phyloP scores from a whole-genome alignment of 1,284 basidiomycete species.

The Apiotrichum porosum region DNA sequence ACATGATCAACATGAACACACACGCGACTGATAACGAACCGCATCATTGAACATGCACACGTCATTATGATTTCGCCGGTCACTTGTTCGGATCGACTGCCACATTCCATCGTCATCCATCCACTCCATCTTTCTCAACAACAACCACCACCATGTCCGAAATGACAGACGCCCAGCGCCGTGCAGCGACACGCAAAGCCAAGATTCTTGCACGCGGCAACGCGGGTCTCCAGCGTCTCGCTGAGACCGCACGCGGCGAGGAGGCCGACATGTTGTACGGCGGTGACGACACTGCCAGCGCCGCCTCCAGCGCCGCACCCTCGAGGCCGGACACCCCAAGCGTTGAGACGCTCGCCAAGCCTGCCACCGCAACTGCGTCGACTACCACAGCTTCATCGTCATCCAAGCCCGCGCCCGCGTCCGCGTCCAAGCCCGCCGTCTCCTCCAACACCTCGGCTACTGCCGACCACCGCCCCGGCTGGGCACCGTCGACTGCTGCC shows the following conservation, averaged over 20 bases:
- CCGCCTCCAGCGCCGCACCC: neutral
- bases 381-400: neutral
- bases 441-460: neutral
- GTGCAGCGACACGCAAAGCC: constrained; percentile 47
- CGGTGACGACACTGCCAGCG: constrained; percentile 6
- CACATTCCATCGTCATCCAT: neutral
- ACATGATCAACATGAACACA: too few relatives aligned
- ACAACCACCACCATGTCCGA: constrained; percentile 21
- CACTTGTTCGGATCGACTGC: too few relatives aligned
- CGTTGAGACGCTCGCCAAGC: too few relatives aligned
- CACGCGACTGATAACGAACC: too few relatives aligned
- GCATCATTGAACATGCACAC: too few relatives aligned
- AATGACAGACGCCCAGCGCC: constrained; percentile 35
- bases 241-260: constrained; percentile 46
- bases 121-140: neutral
- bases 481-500: neutral
- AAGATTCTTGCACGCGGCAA: constrained; percentile 49
- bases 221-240: constrained; percentile 43
- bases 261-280: constrained; percentile 45
- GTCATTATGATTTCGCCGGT: neutral
- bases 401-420: neutral
- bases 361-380: neutral
- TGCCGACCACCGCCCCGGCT: constrained; percentile 1
- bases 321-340: constrained; percentile 1
- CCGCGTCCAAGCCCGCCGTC: neutral